Conservation (phyloP, 78 protist genomes). For the Dictyostelium purpureum region DNA sequence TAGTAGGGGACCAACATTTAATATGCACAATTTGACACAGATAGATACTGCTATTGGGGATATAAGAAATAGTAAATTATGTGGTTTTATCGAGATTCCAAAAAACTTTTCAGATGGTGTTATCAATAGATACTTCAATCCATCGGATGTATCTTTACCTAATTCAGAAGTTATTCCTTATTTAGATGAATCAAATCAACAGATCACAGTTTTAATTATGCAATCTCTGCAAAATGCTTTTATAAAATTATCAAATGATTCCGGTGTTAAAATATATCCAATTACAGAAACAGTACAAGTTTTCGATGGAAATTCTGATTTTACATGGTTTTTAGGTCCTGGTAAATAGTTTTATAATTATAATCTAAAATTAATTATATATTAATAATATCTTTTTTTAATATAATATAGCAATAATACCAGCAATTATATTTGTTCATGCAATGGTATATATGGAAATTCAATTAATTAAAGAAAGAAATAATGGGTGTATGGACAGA, state of each 20-base stretch:
- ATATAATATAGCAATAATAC: slow-evolving; percentile 2
- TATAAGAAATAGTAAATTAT: neutral
- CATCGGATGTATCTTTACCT: neutral
- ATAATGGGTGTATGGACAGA: slow-evolving; percentile 32
- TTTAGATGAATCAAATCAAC: neutral
- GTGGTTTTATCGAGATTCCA: slow-evolving; percentile 22
- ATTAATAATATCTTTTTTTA: too few relatives aligned
- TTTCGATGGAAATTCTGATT: neutral
- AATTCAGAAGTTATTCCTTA: neutral
- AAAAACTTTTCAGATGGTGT: neutral
- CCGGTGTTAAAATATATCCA: neutral
- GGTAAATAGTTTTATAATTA: too few relatives aligned
- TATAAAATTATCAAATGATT: neutral
- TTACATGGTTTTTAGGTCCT: slow-evolving; percentile 70
- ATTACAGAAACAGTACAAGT: slow-evolving; percentile 38
- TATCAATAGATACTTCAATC: neutral
- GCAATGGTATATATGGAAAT: neutral
- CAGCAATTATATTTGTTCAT: neutral
- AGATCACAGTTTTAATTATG: neutral
- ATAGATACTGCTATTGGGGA: neutral
- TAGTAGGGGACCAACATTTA: too few relatives aligned
- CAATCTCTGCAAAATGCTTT: neutral
- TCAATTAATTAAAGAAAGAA: neutral
- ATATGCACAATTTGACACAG: neutral
- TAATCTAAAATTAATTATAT: too few relatives aligned